Evolutionary conservation across 352 stramenopile species (phyloP).

Genomic region (Globisporangium iwayamae): DNA sequence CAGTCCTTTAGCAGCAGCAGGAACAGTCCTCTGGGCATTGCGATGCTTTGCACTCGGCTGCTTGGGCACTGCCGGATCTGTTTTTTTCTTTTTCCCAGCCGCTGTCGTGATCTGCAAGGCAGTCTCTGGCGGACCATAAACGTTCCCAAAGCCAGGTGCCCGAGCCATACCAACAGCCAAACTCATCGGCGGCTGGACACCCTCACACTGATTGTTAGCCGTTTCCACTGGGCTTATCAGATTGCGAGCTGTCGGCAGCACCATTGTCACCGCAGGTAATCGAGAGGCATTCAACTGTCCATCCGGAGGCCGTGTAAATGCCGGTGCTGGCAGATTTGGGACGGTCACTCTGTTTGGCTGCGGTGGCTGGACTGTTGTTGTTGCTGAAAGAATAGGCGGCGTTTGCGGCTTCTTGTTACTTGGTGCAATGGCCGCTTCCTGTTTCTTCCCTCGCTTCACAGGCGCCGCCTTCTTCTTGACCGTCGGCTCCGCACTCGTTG

Average conservation of each 20-base stretch:
- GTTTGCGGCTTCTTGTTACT: neutral
- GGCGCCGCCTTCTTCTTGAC: neutral
- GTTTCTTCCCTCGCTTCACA: constrained; percentile 3
- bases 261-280: neutral
- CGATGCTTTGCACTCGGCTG: neutral
- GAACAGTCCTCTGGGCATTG: neutral
- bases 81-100: neutral
- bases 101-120: neutral
- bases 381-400: neutral
- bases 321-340: neutral
- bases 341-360: neutral
- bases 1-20: neutral
- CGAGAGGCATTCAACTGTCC: neutral
- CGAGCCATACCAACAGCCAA: neutral
- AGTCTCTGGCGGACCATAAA: neutral
- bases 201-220: neutral
- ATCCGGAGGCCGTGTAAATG: neutral
- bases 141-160: neutral
- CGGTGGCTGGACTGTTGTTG: neutral
- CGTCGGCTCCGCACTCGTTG: neutral
- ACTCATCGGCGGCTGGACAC: neutral
- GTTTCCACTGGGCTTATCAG: neutral
- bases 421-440: neutral
- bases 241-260: neutral
- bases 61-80: neutral